Evolutionary conservation across 306 rosid species (phyloP), one percentile per base, ranked within the genome.

Genomic region (Ormosia emarginata): DNA sequence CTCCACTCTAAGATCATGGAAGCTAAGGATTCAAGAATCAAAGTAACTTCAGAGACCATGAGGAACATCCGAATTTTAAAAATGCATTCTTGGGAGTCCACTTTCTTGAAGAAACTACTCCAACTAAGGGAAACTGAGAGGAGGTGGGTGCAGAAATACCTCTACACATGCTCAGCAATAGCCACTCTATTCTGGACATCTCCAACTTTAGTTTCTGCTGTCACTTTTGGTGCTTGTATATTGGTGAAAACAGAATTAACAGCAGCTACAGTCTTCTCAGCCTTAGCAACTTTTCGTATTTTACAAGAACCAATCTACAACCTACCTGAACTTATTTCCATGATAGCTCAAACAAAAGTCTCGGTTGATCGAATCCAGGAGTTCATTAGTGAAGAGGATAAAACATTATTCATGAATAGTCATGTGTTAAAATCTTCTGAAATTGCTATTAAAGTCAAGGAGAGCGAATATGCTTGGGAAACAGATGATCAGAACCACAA

Each of bases 261-360:
- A 12, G 82, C 97, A 43, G 99, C 97, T 12, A 90, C 89, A 0
- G 99, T 90, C 12, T 86, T 95, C 75, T 95, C 99, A 3, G 97
- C 99, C 66, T 82, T 95, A 40, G 98, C 99, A 24, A 93, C 99
- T 36, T 95, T 95, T 73, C 87, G 95, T 14, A 88, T 95, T 68
- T 83, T 95, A 46, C 99, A 95, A 83, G 99, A 93, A 80, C 99
- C 99, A 3, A 95, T 95, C 73, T 88, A 93, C 85, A 93, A 95
- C 77, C 91, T 95, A 18, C 99, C 99, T 3, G 99, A 95, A 85
- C 97, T 95, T 65, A 90, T 95, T 77, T 91, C 99, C 90, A 93
- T 91, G 98, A 87, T 91, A 68, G 85, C 94, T 74, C 99, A 95
- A 83, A 90, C 99, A 47, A 95, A 92, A 81, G 97, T 95, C 1